Evolutionary conservation across 2,329 filamentous ascomycete genomes (phyloP).

Genomic region (Hirsutella thompsonii): DNA sequence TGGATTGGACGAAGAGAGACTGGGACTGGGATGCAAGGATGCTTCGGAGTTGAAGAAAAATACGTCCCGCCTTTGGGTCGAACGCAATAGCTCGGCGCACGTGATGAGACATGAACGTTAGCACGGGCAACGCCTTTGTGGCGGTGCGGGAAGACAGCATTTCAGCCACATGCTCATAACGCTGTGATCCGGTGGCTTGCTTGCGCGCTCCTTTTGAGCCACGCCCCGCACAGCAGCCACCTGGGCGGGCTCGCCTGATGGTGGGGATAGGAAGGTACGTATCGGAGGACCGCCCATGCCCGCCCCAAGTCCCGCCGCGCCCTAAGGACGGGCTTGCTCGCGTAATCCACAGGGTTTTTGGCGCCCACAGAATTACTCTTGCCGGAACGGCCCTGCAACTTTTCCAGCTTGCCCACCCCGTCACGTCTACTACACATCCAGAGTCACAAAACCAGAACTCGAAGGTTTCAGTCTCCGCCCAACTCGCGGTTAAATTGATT

Average conservation of each 20-base stretch:
- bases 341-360: conserved; percentile 11
- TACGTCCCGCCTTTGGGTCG: too few relatives aligned
- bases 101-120: not conserved
- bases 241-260: too few relatives aligned
- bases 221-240: too few relatives aligned
- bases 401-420: conserved; percentile 17
- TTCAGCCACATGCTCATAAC: too few relatives aligned
- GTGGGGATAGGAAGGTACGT: too few relatives aligned
- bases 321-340: conserved; percentile 12
- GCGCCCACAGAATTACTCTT: conserved; percentile 19
- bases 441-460: conserved; percentile 56
- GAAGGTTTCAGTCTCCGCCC: conserved; percentile 99
- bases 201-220: too few relatives aligned
- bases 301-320: too few relatives aligned
- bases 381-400: conserved; percentile 8
- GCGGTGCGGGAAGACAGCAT: not conserved
- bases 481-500: conserved; percentile 99
- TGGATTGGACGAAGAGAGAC: not conserved
- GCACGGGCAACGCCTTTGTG: not conserved
- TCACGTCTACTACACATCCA: conserved; percentile 13
- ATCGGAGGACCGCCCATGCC: not conserved
- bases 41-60: not conserved
- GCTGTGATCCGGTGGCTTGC: too few relatives aligned
- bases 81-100: not conserved
- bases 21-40: not conserved